Evolutionary conservation across 1,284 basidiomycete genomes (phyloP), one percentile per base, ranked within the genome.

Genomic region (Ceratobasidium sp.): DNA sequence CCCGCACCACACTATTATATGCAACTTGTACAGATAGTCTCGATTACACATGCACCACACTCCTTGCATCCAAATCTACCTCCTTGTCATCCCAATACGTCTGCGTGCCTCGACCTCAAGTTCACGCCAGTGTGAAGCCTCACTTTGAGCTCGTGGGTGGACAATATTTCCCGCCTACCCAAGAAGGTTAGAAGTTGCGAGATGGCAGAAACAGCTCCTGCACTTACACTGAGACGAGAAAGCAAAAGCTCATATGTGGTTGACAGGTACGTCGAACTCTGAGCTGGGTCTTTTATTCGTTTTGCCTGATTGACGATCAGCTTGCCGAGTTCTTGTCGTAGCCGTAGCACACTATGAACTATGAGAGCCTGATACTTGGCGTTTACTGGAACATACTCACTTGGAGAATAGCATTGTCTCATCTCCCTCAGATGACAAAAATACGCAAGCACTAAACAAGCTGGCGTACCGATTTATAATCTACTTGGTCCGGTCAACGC

Each of bases 341-440:
- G 81, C n/a, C 94, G 91, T n/a, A 90, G 84, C 74, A 96, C 84
- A 79, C 96, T 98, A 34, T 14, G 22, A 31, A 22, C 16, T 27
- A 76, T 46, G 46, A 43, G 37, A 54, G 63, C 29, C 2, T 9
- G 13, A 11, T 16, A 41, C 24, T 34, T 31, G n/a, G 19, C 6
- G 48, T 37, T 46, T 19, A 14, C n/a, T n/a, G 22, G 27, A 16
- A 63, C 53, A n/a, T 1, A 79, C 87, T 78, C 80, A 95, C 95
- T 95, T 95, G 14, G 92, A 90, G 79, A 96, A 97, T 59, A 96
- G 92, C 95, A 97, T 96, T 6, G 92, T 94, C 81, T 98, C 95
- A 77, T 96, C 93, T 53, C 90, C 90, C 78, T 93, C 91, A 62
- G 88, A 88, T 6, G 93, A 94, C 77, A 97, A 82, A 29, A 88